Evolutionary conservation across 2,329 filamentous ascomycete species (phyloP).

Genomic region (Ceratocystis huliohia): DNA sequence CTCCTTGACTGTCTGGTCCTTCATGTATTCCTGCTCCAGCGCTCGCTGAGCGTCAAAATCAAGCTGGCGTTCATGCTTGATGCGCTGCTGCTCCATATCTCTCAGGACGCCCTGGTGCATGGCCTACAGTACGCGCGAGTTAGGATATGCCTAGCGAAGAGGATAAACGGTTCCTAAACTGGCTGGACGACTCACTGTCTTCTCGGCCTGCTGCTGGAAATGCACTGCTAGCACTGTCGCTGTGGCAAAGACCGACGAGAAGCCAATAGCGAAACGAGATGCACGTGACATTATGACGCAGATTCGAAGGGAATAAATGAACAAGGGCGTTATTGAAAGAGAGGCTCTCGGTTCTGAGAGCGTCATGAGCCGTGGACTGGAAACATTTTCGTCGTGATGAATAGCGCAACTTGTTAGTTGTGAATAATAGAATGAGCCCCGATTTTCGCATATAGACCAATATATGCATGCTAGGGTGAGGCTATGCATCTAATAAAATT

Average conservation of each 20-base stretch:
- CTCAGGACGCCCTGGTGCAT: constrained; percentile 94
- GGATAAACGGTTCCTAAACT: background rate
- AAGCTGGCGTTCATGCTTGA: constrained; percentile 80
- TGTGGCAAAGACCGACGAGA: constrained; percentile 62
- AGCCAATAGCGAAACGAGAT: constrained; percentile 72
- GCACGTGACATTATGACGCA: constrained; percentile 62
- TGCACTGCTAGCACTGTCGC: constrained; percentile 77
- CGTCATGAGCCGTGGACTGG: background rate
- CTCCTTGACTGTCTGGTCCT: constrained; percentile 61
- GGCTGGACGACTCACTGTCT: constrained; percentile 47
- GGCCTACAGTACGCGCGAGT: constrained; percentile 42
- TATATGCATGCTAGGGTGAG: background rate
- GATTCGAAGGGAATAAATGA: background rate
- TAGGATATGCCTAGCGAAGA: background rate
- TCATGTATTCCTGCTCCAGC: constrained; percentile 80
- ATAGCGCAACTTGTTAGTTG: background rate
- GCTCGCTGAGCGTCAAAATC: constrained; percentile 87
- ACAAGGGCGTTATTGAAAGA: background rate
- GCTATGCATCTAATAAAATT: background rate
- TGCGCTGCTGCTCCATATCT: constrained; percentile 83
- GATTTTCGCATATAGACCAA: background rate
- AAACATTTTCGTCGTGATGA: background rate
- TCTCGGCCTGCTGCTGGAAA: constrained; percentile 72
- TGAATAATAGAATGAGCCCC: background rate
- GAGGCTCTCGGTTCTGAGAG: background rate